phyloP scores from a whole-genome alignment of 345 rosid genomes.

The Hibiscus trionum region DNA sequence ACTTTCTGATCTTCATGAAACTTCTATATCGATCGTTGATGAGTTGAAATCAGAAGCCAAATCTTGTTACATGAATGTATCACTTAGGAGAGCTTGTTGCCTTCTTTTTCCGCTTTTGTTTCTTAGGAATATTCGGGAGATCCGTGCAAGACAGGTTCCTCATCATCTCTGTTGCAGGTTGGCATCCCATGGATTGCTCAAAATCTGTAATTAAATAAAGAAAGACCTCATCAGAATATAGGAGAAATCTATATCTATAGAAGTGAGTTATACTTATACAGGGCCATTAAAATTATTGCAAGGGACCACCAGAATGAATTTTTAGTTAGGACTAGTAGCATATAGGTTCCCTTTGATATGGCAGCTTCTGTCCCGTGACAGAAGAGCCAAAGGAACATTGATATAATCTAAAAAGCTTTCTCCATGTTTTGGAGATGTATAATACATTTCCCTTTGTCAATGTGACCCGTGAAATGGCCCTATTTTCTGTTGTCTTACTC shows the following conservation, averaged over 20 bases:
- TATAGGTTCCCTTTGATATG: slow-evolving; percentile 17
- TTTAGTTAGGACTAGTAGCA: background rate
- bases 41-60: background rate
- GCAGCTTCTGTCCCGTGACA: slow-evolving; percentile 37
- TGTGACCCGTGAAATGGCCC: slow-evolving; percentile 23
- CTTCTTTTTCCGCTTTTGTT: slow-evolving; percentile 48
- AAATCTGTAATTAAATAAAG: slow-evolving; percentile 27
- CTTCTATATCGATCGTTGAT: background rate
- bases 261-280: background rate
- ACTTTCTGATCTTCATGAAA: background rate
- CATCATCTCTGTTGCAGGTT: slow-evolving; percentile 23
- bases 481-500: slow-evolving; percentile 31
- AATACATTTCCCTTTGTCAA: background rate
- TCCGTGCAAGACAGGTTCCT: slow-evolving; percentile 26
- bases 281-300: background rate
- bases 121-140: slow-evolving; percentile 39
- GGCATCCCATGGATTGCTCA: slow-evolving; percentile 28
- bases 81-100: slow-evolving; percentile 21
- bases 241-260: background rate
- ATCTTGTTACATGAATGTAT: slow-evolving; percentile 1
- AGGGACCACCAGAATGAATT: slow-evolving; percentile 12
- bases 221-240: background rate
- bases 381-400: slow-evolving; percentile 46
- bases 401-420: slow-evolving; percentile 24
- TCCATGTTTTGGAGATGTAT: background rate